Evolutionary conservation across 2,329 filamentous ascomycete genomes (phyloP), one percentile per base, ranked within the genome.

Genomic region (Achaetomium macrosporum): DNA sequence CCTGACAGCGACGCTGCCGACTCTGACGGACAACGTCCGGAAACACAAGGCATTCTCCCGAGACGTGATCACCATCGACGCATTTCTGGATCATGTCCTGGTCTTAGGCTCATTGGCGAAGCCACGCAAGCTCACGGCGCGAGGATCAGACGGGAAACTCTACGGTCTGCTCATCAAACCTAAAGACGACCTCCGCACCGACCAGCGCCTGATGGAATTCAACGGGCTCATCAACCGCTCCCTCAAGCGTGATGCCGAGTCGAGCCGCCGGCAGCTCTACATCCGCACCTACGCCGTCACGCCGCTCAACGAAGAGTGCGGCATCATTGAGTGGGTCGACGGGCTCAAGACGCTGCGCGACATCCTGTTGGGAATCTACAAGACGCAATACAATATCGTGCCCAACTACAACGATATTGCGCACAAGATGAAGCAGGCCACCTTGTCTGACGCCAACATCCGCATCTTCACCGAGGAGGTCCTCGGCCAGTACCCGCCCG

Each of bases 151-250:
- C 69, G 93, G 95, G 8, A 87, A 86, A 54, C 78, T 79, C 16
- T 99, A 99, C 68, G 88, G 89, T 59, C 81, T 99, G 8, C 78
- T 99, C 51, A 95, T 95, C 74, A 99, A 99, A 66, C 95, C 93
- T 9, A 97, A 97, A 68, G 93, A 99, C 67, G 95, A 99, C 68
- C 79, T 99, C 20, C 87, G 93, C 47, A 99, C 95, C 60, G 95
- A 99, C 64, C 92, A 97, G 68, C 89, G 93, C 47, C 83, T 99
- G 17, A 99, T 99, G 91, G 95, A 99, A 66, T 99, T 99, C 76
- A 99, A 97, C 67, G 84, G 87, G 42, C 93, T 97, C 82, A 97
- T 99, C 74, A 99, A 99, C 67, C 82, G 93, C 54, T 90, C 92
- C 2, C 73, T 99, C 52, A 96, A 96, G 66, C 84, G 88, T 57